These are phyloP conservation scores for Royoungia palumana DNA, from an alignment of 768 basidiomycete genomes.

Conservation along the genomic window DNA sequence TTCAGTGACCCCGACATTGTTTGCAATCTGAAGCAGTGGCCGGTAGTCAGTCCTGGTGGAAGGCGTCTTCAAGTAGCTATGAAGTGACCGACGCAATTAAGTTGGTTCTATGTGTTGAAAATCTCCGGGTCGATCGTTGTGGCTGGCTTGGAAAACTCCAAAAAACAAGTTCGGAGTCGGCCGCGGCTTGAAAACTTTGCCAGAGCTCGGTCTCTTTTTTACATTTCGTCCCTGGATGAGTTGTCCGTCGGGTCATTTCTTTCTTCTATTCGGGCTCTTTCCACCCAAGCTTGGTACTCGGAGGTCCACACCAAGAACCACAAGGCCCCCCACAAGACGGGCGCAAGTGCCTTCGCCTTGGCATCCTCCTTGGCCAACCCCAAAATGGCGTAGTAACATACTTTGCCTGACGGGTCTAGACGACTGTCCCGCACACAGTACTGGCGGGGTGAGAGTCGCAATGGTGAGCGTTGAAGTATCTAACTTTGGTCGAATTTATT, in stretches of 20 bases:
- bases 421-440: neutral
- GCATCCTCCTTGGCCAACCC: neutral
- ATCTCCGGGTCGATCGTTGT: neutral
- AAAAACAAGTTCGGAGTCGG: too few species aligned
- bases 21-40: constrained; percentile 1
- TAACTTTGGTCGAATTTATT: neutral
- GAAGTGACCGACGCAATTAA: constrained; percentile 1
- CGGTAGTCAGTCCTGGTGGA: constrained; percentile 5
- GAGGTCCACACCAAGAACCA: neutral
- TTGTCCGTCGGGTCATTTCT: too few species aligned
- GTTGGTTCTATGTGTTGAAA: neutral
- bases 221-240: too few species aligned
- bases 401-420: neutral
- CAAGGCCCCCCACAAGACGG: neutral
- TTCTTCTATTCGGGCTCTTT: too few species aligned
- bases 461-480: neutral
- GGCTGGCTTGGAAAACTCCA: neutral
- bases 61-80: neutral
- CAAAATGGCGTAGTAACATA: too few species aligned
- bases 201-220: too few species aligned
- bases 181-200: too few species aligned
- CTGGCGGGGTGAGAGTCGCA: neutral
- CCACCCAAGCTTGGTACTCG: too few species aligned
- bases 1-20: too few species aligned
- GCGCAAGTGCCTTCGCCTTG: neutral